These are phyloP conservation scores for Pleurozium schreberi DNA, from an alignment of 225 moss, liverwort and hornwort genomes.

Conservation along the genomic window DNA sequence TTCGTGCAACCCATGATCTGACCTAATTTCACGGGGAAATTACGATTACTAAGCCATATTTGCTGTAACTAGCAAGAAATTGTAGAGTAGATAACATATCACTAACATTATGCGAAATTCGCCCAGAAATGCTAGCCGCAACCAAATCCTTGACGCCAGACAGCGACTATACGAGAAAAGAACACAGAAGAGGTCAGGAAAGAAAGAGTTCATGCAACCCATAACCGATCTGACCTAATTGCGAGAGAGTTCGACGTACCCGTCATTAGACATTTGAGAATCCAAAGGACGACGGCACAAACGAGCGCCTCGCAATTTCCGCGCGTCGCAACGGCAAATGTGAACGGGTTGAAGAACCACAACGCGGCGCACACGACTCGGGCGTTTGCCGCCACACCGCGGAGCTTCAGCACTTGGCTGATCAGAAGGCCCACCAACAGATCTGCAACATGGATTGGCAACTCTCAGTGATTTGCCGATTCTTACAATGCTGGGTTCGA, in stretches of 20 bases:
- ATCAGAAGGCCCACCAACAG: conserved; percentile 69
- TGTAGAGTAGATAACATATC: neutral
- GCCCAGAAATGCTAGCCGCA: neutral
- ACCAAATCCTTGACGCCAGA: neutral
- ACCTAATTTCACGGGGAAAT: neutral
- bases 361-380: conserved; percentile 43
- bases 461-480: neutral
- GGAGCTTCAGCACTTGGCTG: conserved; percentile 55
- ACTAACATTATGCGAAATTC: neutral
- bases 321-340: conserved; percentile 89
- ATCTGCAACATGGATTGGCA: conserved; percentile 42
- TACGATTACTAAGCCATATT: neutral
- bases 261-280: conserved; percentile 82
- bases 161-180: neutral
- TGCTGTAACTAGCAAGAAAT: neutral
- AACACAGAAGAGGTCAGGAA: too few species aligned
- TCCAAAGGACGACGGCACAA: conserved; percentile 76
- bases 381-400: conserved; percentile 40
- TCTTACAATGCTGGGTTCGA: neutral
- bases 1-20: neutral
- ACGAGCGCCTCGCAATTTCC: conserved; percentile 95
- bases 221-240: neutral
- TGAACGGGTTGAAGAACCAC: conserved; percentile 99
- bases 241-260: conserved; percentile 19
- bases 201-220: neutral